These are phyloP conservation scores for Wallacemonas collosoma DNA, from an alignment of 208 protist genomes.

Conservation along the genomic window DNA sequence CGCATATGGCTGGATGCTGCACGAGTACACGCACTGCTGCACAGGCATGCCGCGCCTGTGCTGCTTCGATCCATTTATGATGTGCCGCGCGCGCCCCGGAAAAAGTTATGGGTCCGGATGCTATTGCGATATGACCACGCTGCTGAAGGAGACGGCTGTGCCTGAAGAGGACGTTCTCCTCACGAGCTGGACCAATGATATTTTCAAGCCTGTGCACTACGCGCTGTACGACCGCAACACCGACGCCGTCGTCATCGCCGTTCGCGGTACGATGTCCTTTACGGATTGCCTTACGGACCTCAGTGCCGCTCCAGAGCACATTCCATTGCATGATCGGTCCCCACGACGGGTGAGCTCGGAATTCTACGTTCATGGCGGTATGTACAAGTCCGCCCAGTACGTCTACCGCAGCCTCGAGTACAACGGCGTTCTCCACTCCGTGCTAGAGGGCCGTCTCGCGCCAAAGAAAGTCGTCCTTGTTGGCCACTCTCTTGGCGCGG, in stretches of 20 bases:
- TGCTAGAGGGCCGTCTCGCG: conserved; percentile 44
- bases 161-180: conserved; percentile 71
- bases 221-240: conserved; percentile 59
- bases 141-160: conserved; percentile 54
- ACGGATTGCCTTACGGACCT: conserved; percentile 86
- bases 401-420: conserved; percentile 55
- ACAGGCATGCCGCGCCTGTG: conserved; percentile 57
- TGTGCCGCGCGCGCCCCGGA: conserved; percentile 47
- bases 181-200: conserved; percentile 65
- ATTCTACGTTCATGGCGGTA: conserved; percentile 85
- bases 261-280: conserved; percentile 89
- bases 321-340: conserved; percentile 37
- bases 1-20: conserved; percentile 78
- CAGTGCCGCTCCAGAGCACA: conserved; percentile 40
- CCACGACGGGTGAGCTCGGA: conserved; percentile 29
- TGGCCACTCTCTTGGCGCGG: conserved; percentile 89
- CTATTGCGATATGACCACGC: conserved; percentile 70
- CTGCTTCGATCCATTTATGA: conserved; percentile 72
- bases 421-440: conserved; percentile 55
- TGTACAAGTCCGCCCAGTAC: conserved; percentile 63
- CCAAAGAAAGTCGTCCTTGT: conserved; percentile 61
- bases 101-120: conserved; percentile 48
- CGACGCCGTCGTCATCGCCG: conserved; percentile 70
- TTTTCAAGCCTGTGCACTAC: conserved; percentile 83
- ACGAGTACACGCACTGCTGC: conserved; percentile 67